Evolutionary conservation across 2,329 filamentous ascomycete genomes (phyloP), one percentile per base, ranked within the genome.

Genomic region (Furcasterigmium sp.): DNA sequence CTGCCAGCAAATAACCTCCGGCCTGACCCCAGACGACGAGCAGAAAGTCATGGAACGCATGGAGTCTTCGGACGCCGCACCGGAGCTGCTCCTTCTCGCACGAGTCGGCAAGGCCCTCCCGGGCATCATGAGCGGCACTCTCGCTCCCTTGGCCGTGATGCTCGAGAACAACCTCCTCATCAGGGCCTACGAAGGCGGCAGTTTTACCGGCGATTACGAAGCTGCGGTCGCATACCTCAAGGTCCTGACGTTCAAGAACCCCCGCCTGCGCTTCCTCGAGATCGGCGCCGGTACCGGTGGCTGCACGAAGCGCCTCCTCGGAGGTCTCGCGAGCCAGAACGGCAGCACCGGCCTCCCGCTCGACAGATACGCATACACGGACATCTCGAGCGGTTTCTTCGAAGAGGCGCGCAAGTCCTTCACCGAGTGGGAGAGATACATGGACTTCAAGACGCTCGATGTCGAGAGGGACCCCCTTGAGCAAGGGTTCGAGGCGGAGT

Each of bases 401-500:
- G 45, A 50, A 42, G 51, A 41, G 2, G 50, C 49, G 4, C 20
- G 15, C 3, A 15, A 17, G 17, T 17, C 15, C n/a, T 35, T 35
- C 15, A 8, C 32, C 9, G 32, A 15, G 8, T 26, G 23, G 23
- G n/a, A 9, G 8, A 9, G 9, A 9, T 19, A 23, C 7, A 50
- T 56, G 41, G 28, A 25, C 14, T 60, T 47, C 50, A 53, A 51
- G 40, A 52, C 39, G 3, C 50, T 57, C 11, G 52, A 63, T 35
- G 47, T 59, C 7, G 54, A 52, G n/a, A 52, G 55, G 8, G 49
- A 56, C 19, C 48, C 56, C 1, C 21, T 26, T 0, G 34, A 43
- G 1, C 67, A 71, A 37, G 65, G 60, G 0, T 68, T 61, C 37
- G 20, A 47, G 0, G 50, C 50, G 1, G 41, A 42, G 1, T 26